Evolutionary conservation across 1,284 basidiomycete genomes (phyloP), one percentile per base, ranked within the genome.

Genomic region (Phenoliferia sp.): DNA sequence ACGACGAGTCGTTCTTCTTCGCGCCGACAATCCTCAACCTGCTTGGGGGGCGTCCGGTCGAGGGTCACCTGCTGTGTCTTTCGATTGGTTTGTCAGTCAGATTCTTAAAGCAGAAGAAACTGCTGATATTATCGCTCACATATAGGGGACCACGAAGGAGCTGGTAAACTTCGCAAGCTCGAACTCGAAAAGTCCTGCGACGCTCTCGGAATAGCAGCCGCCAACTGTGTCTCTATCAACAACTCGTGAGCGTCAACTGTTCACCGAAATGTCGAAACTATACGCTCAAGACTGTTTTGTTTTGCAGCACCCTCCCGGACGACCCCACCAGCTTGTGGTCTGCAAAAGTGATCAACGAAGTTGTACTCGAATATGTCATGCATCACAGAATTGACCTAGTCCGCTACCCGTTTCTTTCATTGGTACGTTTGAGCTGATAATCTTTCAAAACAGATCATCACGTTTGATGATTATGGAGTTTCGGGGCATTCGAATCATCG

Each of bases 1-100:
- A 95, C 77, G 93, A 95, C 77, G 93, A 95, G 80, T 87, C 87
- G 76, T 86, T 94, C 83, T 96, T 96, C 82, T 96, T 96, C 76
- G 88, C 87, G 0, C 92, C 93, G 0, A 89, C 89, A 0, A 76
- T 95, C 16, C 69, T 76, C 26, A 81, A 87, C 33, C 82, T 86
- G 3, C 80, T 90, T 22, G 68, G 76, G 0, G 78, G 79, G 6
- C 78, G 78, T 64, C 71, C 77, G 6, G 74, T 82, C 1, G 74
- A 31, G 9, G 70, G 67, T 3, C 66, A 74, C 4, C 80, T 78
- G 0, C 69, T 85, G 17, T 84, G 83, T 66, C 71, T 86, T 7
- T 84, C 82, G 0, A 77, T 64, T 26, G 82, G 81, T 81, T 32
- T 64, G 80, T 54, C 33, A 19, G n/a, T 33, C 26, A 3, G 12